These are phyloP conservation scores for Epithele typhae DNA, from an alignment of 768 basidiomycete species.

Conservation along the genomic window DNA sequence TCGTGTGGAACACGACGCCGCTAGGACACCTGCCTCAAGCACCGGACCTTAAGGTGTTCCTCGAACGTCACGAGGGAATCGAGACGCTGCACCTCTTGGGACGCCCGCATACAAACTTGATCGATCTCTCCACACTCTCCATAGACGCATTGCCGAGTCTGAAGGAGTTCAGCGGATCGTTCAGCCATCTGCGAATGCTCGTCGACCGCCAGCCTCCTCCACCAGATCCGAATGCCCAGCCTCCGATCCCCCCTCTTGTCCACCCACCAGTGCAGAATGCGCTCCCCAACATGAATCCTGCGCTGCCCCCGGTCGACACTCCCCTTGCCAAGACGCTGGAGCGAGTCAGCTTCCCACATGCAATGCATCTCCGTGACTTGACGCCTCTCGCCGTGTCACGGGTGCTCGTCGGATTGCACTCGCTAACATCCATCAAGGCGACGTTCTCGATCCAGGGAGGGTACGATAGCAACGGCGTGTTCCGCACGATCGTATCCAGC, in stretches of 20 bases:
- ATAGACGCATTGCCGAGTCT: conserved; percentile 43
- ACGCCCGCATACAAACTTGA: conserved; percentile 42
- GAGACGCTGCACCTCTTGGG: conserved; percentile 21
- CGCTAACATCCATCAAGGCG: conserved; percentile 55
- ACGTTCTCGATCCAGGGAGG: conserved; percentile 63
- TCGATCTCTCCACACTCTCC: conserved; percentile 47
- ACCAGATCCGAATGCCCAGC: neutral
- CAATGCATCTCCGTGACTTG: conserved; percentile 63
- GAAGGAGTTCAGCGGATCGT: conserved; percentile 60
- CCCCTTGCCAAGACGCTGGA: conserved; percentile 35
- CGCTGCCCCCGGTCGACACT: conserved; percentile 27
- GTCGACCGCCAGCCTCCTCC: conserved; percentile 26
- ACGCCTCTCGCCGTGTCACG: conserved; percentile 57
- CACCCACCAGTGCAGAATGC: conserved; percentile 6
- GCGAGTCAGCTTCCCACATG: conserved; percentile 58
- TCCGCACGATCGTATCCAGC: conserved; percentile 60
- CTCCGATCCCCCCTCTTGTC: neutral
- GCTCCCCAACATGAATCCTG: conserved; percentile 7
- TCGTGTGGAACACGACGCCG: conserved; percentile 50
- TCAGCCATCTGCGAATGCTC: conserved; percentile 62
- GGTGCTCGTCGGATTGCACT: conserved; percentile 52
- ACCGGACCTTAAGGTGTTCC: conserved; percentile 60
- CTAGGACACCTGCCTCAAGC: conserved; percentile 30
- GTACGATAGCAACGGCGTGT: conserved; percentile 67
- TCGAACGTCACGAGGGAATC: conserved; percentile 59